Conservation (phyloP, 2,329 filamentous ascomycete genomes). For the Coniochaeta pulveracea region DNA sequence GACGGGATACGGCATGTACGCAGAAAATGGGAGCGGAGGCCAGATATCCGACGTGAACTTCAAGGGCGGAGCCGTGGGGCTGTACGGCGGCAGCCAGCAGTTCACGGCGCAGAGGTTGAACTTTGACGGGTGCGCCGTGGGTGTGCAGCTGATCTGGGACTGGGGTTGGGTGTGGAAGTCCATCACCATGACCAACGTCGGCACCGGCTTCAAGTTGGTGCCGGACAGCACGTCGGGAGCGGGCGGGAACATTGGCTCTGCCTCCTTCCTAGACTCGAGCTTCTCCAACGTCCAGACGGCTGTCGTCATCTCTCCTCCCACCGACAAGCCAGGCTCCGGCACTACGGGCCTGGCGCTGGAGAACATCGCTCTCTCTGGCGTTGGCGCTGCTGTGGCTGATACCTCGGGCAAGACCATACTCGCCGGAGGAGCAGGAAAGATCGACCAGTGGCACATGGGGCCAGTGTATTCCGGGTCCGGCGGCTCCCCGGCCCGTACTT, state of each 20-base stretch:
- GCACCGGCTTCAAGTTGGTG: conserved; percentile 5
- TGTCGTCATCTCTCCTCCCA: conserved; percentile 4
- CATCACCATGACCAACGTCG: conserved; percentile 4
- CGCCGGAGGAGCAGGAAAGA: not conserved
- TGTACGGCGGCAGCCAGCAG: conserved; percentile 45
- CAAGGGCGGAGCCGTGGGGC: conserved; percentile 45
- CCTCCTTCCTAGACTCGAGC: conserved; percentile 9
- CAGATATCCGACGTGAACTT: conserved; percentile 48
- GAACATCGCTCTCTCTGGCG: conserved; percentile 36
- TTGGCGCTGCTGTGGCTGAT: conserved; percentile 10
- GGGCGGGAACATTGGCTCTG: conserved; percentile 7
- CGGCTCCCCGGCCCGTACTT: conserved; percentile 1
- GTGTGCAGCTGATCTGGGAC: conserved; percentile 7
- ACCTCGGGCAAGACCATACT: conserved; percentile 7
- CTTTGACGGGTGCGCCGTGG: conserved; percentile 3
- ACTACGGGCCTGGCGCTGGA: conserved; percentile 34
- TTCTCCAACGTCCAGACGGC: conserved; percentile 9
- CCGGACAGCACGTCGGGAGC: conserved; percentile 1
- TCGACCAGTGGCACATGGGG: conserved; percentile 11
- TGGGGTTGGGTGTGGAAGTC: conserved; percentile 8
- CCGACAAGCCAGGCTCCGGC: not conserved
- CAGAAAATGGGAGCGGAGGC: conserved; percentile 43
- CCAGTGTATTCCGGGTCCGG: conserved; percentile 8
- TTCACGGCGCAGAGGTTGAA: not conserved
- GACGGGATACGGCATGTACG: conserved; percentile 46